A percentile compares a stretch with the other conserved stretches of the same genome.
Evolutionary conservation across 768 basidiomycete genomes (phyloP).

Genomic region (Guyanaporus albipodus): DNA sequence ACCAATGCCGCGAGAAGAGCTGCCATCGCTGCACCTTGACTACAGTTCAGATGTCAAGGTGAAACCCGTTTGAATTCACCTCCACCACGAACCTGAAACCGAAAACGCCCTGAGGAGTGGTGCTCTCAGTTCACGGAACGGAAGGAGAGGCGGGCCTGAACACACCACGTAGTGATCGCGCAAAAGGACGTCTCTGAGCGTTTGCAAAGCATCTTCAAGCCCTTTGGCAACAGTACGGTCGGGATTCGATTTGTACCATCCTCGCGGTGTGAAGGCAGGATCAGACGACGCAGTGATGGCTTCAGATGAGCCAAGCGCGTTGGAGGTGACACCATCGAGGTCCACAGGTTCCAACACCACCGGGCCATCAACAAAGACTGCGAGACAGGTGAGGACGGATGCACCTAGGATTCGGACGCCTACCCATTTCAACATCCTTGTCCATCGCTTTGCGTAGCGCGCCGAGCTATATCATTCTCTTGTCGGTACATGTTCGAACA

Average conservation of each 20-base stretch:
- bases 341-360: conserved; percentile 65
- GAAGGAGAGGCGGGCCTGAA: not conserved
- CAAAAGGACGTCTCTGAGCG: conserved; percentile 54
- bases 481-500: not conserved
- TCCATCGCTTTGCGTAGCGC: conserved; percentile 68
- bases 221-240: conserved; percentile 52
- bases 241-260: conserved; percentile 64
- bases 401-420: no score
- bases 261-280: conserved; percentile 54
- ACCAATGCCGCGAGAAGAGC: conserved; percentile 68
- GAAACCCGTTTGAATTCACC: not conserved
- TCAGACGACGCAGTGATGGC: conserved; percentile 35
- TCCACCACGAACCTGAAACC: conserved; percentile 62
- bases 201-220: conserved; percentile 51
- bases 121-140: not conserved
- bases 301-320: conserved; percentile 39
- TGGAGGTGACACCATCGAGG: conserved; percentile 33
- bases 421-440: conserved; percentile 65
- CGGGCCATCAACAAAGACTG: conserved; percentile 76
- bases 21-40: conserved; percentile 75
- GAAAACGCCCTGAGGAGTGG: conserved; percentile 56
- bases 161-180: conserved; percentile 65
- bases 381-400: not conserved
- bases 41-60: conserved; percentile 2
- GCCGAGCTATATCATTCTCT: conserved; percentile 46